Base-by-base conservation (phyloP, 371 early-diverging fungal genomes). In the Batkoa obscura region DNA sequence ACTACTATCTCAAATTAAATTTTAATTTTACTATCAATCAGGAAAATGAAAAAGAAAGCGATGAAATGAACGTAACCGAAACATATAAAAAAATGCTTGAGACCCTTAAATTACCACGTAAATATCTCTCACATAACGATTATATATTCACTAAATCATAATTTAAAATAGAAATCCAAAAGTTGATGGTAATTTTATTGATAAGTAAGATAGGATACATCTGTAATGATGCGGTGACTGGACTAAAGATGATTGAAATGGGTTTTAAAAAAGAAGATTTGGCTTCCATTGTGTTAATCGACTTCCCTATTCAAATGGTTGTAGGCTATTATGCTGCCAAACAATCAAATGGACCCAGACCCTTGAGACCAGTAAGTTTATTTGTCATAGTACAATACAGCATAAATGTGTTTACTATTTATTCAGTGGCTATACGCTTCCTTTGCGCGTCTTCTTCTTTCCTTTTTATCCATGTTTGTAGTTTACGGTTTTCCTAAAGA, bases 281-380 rank as follows among this genome's bases (percentile, higher is more conserved):
- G 60, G 95, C 93, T 0, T 66, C 92, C 31, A 80, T 92, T 0
- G 92, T 88, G 0, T 66, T 97, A 53, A 78, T 94, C 38, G 94
- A 95, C 65, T 97, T 97, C 57, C 98, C 98, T 0, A 72, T 93
- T 49, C 94, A 97, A 66, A 79, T 97, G 51, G 69, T 92, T 58
- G 89, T 95, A 70, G 98, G 98, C 2, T 94, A 91, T 65, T 90
- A 88, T 66, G 94, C 93, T 0, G 98, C 94, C 17, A 82, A 85
- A 59, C 94, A 94, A 95, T 89, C 88, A 35, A 79, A 72, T 57
- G 94, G 94, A 0, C 62, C 68, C 10, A 71, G 83, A 35, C 94
- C 94, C 1, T 66, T 94, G 60, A 77, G 73, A 43, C 94, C 95
- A 31, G 88, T 87, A 75, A 65, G 75, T 68, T 3, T 49, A 13